Conservation (phyloP, 23 red algal species). For the Rhodosorus marinus region DNA sequence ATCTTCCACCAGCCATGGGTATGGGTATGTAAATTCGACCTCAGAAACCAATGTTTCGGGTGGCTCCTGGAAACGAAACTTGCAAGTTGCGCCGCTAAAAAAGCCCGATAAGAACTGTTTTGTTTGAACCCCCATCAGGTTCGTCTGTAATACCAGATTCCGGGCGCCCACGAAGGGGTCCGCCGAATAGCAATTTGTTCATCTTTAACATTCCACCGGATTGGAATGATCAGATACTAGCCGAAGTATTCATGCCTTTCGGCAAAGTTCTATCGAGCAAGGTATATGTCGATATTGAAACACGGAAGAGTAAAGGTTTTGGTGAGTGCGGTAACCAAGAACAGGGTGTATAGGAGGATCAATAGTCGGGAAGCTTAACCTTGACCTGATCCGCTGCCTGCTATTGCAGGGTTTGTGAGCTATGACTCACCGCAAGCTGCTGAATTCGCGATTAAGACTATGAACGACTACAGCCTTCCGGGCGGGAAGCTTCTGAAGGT, state of each 20-base stretch:
- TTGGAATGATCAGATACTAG: constrained; percentile 6
- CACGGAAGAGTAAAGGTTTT: constrained; percentile 6
- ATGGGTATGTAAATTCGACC: not conserved
- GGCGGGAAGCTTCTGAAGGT: constrained; percentile 4
- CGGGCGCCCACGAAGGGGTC: constrained; percentile 1
- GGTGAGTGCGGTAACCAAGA: constrained; percentile 6
- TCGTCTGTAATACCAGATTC: not conserved
- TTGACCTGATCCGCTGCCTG: too few species aligned
- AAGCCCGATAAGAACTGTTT: not conserved
- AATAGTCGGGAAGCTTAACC: too few species aligned
- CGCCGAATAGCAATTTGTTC: constrained; percentile 7
- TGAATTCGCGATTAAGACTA: constrained; percentile 1
- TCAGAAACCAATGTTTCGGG: not conserved
- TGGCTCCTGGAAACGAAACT: not conserved
- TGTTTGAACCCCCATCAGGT: not conserved
- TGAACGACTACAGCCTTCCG: constrained; percentile 6
- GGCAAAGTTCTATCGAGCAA: constrained; percentile 7
- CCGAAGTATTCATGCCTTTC: constrained; percentile 4
- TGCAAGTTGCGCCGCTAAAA: not conserved
- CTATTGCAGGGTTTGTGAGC: constrained; percentile 10
- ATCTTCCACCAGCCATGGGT: not conserved
- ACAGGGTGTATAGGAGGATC: too few species aligned
- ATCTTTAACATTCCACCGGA: constrained; percentile 5
- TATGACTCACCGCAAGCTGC: constrained; percentile 8
- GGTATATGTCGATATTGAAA: constrained; percentile 11